A percentile compares a stretch with the other conserved stretches of the same genome.
phyloP scores from a whole-genome alignment of 371 early-diverging fungal genomes.

The Actinomucor elegans region DNA sequence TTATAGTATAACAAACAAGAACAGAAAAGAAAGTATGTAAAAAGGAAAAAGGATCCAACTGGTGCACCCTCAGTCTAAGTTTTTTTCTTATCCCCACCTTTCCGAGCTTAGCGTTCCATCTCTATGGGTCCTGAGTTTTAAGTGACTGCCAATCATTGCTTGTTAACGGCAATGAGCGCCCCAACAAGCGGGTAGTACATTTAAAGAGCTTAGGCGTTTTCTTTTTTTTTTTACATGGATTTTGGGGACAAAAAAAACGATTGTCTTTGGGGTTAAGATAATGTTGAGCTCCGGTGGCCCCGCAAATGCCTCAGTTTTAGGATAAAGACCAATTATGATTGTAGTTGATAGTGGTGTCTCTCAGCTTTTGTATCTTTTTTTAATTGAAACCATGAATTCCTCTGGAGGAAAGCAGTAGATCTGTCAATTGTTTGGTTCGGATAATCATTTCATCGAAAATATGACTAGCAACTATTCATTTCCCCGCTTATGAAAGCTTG shows the following conservation, averaged over 20 bases:
- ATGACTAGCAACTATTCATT: no score
- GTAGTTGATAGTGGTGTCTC: no score
- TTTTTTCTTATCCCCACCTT: conserved; percentile 18
- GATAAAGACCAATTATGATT: no score
- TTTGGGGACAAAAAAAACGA: conserved; percentile 6
- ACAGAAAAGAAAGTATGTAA: not conserved
- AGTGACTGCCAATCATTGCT: conserved; percentile 17
- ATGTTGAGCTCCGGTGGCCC: conserved; percentile 4
- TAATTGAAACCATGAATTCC: not conserved
- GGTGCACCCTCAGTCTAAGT: conserved; percentile 1
- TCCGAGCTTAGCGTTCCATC: conserved; percentile 4
- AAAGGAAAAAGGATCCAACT: conserved; percentile 2
- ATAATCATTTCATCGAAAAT: no score
- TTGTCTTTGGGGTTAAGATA: conserved; percentile 2
- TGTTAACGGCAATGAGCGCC: not conserved
- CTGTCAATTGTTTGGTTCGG: no score
- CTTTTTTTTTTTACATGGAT: conserved; percentile 5
- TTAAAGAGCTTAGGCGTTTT: not conserved
- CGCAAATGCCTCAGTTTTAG: not conserved
- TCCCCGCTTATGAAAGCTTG: no score
- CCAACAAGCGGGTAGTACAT: conserved; percentile 15
- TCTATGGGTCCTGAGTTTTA: conserved; percentile 7
- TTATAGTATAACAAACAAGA: not conserved
- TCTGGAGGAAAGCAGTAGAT: no score
- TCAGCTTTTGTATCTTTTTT: no score